phyloP scores from a whole-genome alignment of 2,329 filamentous ascomycete species.

The Macrophomina phaseolina region DNA sequence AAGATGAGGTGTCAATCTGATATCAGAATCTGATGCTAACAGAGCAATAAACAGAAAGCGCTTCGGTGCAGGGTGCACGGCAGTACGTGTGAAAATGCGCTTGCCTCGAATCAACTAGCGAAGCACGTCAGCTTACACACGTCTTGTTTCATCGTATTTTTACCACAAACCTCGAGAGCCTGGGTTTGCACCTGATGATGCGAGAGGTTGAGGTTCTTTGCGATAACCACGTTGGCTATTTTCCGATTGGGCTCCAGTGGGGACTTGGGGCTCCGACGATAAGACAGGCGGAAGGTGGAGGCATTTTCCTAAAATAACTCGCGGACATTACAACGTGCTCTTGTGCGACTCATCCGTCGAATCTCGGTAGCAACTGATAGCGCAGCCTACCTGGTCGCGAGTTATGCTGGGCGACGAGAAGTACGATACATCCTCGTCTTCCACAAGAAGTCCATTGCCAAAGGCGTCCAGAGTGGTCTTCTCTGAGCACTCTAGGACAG shows the following conservation, averaged over 20 bases:
- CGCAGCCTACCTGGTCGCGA: constrained; percentile 1
- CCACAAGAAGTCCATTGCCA: constrained; percentile 68
- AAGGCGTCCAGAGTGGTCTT: constrained; percentile 83
- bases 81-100: constrained; percentile 76
- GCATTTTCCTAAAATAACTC: constrained; percentile 15
- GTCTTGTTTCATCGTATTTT: not conserved
- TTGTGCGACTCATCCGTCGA: not conserved
- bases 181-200: constrained; percentile 83
- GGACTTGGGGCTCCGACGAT: constrained; percentile 19
- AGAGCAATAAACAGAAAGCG: constrained; percentile 82
- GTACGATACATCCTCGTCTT: constrained; percentile 35
- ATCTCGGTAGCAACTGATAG: not conserved
- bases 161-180: constrained; percentile 60
- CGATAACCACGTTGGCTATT: constrained; percentile 84
- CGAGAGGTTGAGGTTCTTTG: constrained; percentile 77
- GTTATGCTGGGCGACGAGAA: constrained; percentile 31
- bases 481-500: constrained; percentile 73
- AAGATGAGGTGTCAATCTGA: constrained; percentile 50
- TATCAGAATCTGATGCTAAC: constrained; percentile 50
- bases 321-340: not conserved
- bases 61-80: constrained; percentile 75
- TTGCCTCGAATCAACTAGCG: constrained; percentile 78
- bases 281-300: constrained; percentile 8
- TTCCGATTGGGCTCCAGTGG: constrained; percentile 44
- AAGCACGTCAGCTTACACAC: constrained; percentile 34